Base-by-base conservation (phyloP, 345 rosid species). In the Gossypium stocksii region DNA sequence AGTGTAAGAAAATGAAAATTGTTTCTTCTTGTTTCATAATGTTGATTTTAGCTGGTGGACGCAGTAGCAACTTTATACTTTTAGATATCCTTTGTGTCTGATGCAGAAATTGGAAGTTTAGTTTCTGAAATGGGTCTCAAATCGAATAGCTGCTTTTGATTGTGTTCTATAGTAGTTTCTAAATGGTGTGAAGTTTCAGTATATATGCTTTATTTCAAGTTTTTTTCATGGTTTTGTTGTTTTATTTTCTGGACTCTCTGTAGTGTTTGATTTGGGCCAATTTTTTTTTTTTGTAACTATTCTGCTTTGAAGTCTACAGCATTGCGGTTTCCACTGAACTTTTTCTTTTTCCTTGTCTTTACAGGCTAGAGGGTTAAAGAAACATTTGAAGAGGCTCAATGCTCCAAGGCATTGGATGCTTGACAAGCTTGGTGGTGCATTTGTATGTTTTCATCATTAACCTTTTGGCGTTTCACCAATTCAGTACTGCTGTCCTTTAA, bases 361-460 rank as follows among this genome's bases (percentile, higher is more conserved):
- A 12, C 82, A 87, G 90, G 88, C 90, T 67, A 84, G 90, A 75
- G 88, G 90, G 48, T 80, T 87, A 86, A 87, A 87, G 80, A 87
- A 87, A 23, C 89, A 87, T 60, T 67, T 85, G 89, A 85, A 87
- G 87, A 87, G 89, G 86, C 87, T 87, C 72, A 85, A 87, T 87
- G 90, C 89, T 66, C 89, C 90, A 9, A 57, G 61, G 41, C 41
- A 34, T 34, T 34, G 41, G 41, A 34, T 56, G 60, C 27, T 56
- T 9, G 90, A 85, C 86, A 87, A 87, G 74, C 90, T 88, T 75
- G 91, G 91, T 29, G 94, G 94, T 79, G 94, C 94, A 38, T 89
- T 89, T 79, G 94, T 89, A 85, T 54, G 88, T 77, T 45, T 4
- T n/a, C n/a, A 15, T 68, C 43, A 64, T 38, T 0, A 56, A 20